These are phyloP conservation scores for Pseudogymnoascus sp. DNA, from an alignment of 2,329 filamentous ascomycete species.

Conservation along the genomic window DNA sequence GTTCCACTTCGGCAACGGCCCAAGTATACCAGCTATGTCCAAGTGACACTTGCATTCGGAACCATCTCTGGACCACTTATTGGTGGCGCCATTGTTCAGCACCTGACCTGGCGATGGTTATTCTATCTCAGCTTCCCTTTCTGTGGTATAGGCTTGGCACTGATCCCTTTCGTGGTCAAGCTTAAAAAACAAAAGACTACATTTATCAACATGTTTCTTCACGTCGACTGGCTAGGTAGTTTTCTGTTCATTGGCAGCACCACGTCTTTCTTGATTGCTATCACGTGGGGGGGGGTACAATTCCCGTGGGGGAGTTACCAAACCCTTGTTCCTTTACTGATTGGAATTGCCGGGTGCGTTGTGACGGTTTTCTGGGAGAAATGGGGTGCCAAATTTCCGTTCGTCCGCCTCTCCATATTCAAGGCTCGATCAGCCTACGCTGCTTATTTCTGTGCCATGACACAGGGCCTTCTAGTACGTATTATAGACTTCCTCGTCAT, in stretches of 20 bases:
- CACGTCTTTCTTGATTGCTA: conserved; percentile 47
- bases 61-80: conserved; percentile 28
- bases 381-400: too few species aligned
- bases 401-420: too few species aligned
- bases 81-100: conserved; percentile 36
- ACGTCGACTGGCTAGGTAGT: conserved; percentile 51
- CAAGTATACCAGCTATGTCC: too few species aligned
- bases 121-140: conserved; percentile 17
- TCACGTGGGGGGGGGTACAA: conserved; percentile 54
- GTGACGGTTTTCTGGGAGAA: too few species aligned
- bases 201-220: too few species aligned
- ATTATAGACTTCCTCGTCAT: too few species aligned
- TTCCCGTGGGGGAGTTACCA: conserved; percentile 52
- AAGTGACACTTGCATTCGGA: conserved; percentile 12
- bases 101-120: conserved; percentile 21
- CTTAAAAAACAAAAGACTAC: too few species aligned
- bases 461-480: too few species aligned
- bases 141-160: conserved; percentile 8
- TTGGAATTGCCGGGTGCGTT: too few species aligned
- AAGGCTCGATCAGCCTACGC: too few species aligned
- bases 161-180: conserved; percentile 13
- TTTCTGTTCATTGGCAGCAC: conserved; percentile 49
- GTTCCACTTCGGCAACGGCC: too few species aligned
- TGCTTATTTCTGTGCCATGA: too few species aligned
- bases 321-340: conserved; percentile 52